Base-by-base conservation (phyloP, 257 asterid genomes). In the Solanum clarkiae region DNA sequence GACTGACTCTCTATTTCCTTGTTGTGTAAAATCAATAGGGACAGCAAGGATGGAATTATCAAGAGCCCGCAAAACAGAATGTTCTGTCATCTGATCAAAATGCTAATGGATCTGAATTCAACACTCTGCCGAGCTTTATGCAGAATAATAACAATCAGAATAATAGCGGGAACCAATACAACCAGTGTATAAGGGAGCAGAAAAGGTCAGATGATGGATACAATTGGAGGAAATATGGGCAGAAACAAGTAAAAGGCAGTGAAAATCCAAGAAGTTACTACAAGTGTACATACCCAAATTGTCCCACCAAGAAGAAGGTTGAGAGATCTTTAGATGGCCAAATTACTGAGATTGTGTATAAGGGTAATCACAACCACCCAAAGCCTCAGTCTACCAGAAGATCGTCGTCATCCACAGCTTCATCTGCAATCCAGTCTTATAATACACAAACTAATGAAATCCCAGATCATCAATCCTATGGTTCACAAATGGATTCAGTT, bases 181-280 rank as follows among this genome's bases (percentile, higher is more conserved):
- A 89, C 62, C 92, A 84, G 87, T 81, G 88, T 8, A 42, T 77
- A 47, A 85, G 59, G n/a, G 91, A 86, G n/a, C 84, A 86, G 49
- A 84, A 83, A 69, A 90, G 90, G 12, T 87, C 95, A 10, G 96
- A 94, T 4, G 99, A 95, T 22, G 98, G 98, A 2, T 95, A 94
- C 80, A 95, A 95, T 86, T 95, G 98, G 98, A 91, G 98, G 51
- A 95, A 95, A 80, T 95, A 95, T 71, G 98, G 98, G 26, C 98
- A 96, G 91, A 96, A 96, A 65, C 95, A 93, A 74, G 98, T 96
- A 63, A 96, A 93, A 80, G 98, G 98, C 62, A 96, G 99, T 51
- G 97, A 96, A 83, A 94, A 95, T 87, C 98, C 99, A 1, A 57
- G 99, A 84, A 96, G 99, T 59, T 94, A 94, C 66, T 96, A 94